phyloP scores from a whole-genome alignment of 768 basidiomycete genomes.

The Calvatia gigantea region DNA sequence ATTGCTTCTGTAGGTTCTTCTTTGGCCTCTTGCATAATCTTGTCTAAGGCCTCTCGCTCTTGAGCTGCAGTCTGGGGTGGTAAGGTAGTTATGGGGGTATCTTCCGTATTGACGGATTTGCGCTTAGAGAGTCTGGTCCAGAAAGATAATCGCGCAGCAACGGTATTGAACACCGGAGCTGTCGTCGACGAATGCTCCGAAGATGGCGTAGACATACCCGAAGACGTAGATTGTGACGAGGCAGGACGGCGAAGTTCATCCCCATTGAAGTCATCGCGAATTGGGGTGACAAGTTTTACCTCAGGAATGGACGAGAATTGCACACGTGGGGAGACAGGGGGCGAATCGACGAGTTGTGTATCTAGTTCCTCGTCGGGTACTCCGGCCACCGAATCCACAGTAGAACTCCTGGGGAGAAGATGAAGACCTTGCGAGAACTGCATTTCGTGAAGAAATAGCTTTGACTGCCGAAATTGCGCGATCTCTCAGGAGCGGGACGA shows the following conservation, averaged over 20 bases:
- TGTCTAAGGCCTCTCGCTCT: slow-evolving; percentile 36
- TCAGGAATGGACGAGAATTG: slow-evolving; percentile 50
- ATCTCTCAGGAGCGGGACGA: slow-evolving; percentile 69
- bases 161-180: slow-evolving; percentile 56
- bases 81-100: slow-evolving; percentile 16
- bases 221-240: slow-evolving; percentile 41
- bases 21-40: slow-evolving; percentile 41
- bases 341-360: not conserved
- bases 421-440: slow-evolving; percentile 41
- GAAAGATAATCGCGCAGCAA: slow-evolving; percentile 68
- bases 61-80: slow-evolving; percentile 22
- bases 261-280: slow-evolving; percentile 21
- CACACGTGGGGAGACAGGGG: slow-evolving; percentile 35
- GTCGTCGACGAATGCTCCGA: slow-evolving; percentile 42
- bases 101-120: slow-evolving; percentile 17
- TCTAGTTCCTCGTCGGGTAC: slow-evolving; percentile 13
- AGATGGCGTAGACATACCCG: slow-evolving; percentile 52
- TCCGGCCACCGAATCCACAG: slow-evolving; percentile 11
- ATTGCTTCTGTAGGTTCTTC: slow-evolving; percentile 53
- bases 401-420: slow-evolving; percentile 28
- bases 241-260: slow-evolving; percentile 24
- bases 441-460: slow-evolving; percentile 49
- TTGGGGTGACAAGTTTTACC: slow-evolving; percentile 43
- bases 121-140: slow-evolving; percentile 65
- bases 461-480: slow-evolving; percentile 54